phyloP scores from a whole-genome alignment of 352 stramenopile species.

The Phytophthora sansomeana region DNA sequence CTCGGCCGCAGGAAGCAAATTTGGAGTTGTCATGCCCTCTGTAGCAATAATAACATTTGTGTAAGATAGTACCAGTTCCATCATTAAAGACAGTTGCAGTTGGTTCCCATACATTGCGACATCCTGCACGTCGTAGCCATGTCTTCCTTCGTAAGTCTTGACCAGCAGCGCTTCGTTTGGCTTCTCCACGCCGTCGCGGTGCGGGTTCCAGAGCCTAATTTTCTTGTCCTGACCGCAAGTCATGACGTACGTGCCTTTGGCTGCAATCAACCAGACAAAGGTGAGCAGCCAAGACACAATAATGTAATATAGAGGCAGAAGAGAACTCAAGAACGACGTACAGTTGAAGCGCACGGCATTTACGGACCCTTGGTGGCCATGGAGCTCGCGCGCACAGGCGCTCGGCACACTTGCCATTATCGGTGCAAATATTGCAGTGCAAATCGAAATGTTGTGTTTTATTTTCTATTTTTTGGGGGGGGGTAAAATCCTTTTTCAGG shows the following conservation, averaged over 20 bases:
- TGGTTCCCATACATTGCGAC: constrained; percentile 77
- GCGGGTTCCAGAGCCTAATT: constrained; percentile 89
- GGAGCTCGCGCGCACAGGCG: constrained; percentile 58
- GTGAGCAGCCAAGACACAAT: background rate
- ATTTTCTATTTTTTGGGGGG: no score
- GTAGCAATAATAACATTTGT: constrained; percentile 4
- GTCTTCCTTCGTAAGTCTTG: constrained; percentile 86
- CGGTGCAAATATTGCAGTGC: no score
- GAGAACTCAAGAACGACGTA: constrained; percentile 23
- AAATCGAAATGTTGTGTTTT: no score
- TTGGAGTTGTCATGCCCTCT: constrained; percentile 86
- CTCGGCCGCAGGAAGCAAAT: constrained; percentile 88
- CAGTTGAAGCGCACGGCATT: constrained; percentile 87
- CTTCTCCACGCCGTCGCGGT: constrained; percentile 70
- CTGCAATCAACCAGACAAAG: constrained; percentile 31
- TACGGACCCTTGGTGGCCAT: constrained; percentile 73
- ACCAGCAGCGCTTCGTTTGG: constrained; percentile 74
- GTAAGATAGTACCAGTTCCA: no score
- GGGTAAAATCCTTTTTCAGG: no score
- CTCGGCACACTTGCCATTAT: constrained; percentile 27
- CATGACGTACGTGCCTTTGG: constrained; percentile 92
- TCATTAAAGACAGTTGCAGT: background rate
- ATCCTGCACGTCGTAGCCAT: constrained; percentile 91
- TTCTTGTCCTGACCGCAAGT: constrained; percentile 89
- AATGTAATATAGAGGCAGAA: background rate